Percentiles rank a stretch among this genome's conserved stretches.
phyloP scores from a whole-genome alignment of 495 filamentous ascomycete genomes.

The Podospora didyma region DNA sequence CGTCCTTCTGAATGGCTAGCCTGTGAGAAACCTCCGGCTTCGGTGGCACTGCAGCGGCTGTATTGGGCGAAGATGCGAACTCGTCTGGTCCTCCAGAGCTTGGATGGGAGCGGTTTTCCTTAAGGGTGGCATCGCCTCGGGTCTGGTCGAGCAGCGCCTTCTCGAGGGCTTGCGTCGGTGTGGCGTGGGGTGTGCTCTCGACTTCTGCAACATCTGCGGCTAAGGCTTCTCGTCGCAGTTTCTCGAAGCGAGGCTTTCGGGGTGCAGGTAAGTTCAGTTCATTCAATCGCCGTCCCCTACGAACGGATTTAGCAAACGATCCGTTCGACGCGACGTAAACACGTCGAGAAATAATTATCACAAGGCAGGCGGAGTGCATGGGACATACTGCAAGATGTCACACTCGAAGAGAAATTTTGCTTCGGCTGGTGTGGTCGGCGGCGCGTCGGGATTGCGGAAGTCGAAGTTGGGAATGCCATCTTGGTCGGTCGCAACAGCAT shows the following conservation, averaged over 20 bases:
- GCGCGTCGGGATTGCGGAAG: conserved; percentile 42
- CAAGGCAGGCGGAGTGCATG: no score
- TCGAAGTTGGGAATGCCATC: conserved; percentile 41
- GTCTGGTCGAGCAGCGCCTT: background rate
- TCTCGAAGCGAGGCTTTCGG: conserved; percentile 42
- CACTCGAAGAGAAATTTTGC: conserved; percentile 67
- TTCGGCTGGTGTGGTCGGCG: conserved; percentile 48
- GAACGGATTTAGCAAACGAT: conserved; percentile 7
- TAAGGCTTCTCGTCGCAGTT: background rate
- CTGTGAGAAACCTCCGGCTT: no score
- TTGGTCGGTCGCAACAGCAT: conserved; percentile 52
- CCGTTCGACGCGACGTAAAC: conserved; percentile 17
- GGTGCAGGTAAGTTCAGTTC: conserved; percentile 63
- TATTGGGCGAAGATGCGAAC: no score
- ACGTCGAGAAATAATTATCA: conserved; percentile 8
- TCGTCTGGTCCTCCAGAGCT: background rate
- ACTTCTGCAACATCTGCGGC: conserved; percentile 18
- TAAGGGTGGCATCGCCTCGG: background rate
- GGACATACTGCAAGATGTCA: conserved; percentile 72
- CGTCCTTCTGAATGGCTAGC: no score
- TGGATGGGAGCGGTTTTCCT: background rate
- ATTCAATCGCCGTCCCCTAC: conserved; percentile 68
- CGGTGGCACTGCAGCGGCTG: no score
- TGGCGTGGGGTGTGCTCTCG: conserved; percentile 15
- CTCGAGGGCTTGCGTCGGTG: background rate